These are phyloP conservation scores for Zygosaccharomyces kombuchaensis DNA, from an alignment of 805 yeast genomes.

Conservation along the genomic window DNA sequence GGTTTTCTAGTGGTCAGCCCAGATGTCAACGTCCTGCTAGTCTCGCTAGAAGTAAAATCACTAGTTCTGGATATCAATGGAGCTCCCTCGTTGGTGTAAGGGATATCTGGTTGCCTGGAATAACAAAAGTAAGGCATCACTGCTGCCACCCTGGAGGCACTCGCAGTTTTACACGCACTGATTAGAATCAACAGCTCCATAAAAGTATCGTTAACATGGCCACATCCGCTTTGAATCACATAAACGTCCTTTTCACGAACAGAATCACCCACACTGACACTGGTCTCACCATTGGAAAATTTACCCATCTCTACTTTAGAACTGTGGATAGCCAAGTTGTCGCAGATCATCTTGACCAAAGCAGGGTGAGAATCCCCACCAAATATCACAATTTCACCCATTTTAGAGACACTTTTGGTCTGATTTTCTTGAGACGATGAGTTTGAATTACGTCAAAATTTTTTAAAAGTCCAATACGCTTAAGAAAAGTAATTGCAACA, in stretches of 20 bases:
- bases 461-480: not conserved
- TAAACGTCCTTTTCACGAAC: constrained; percentile 96
- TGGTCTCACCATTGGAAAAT: constrained; percentile 89
- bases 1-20: constrained; percentile 31
- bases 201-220: constrained; percentile 81
- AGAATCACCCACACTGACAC: constrained; percentile 77
- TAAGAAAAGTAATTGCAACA: not conserved
- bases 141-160: constrained; percentile 84
- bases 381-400: constrained; percentile 82
- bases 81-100: constrained; percentile 73
- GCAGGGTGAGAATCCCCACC: constrained; percentile 90
- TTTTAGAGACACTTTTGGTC: constrained; percentile 23
- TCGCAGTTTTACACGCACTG: constrained; percentile 89
- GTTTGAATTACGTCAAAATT: not conserved
- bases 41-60: constrained; percentile 34
- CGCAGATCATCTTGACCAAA: constrained; percentile 70
- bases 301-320: constrained; percentile 63
- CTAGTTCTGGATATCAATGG: constrained; percentile 46
- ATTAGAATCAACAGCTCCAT: constrained; percentile 78
- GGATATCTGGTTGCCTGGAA: constrained; percentile 92
- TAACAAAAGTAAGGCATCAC: constrained; percentile 93
- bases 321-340: constrained; percentile 65
- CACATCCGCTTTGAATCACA: constrained; percentile 80
- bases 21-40: constrained; percentile 47
- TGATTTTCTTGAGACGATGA: not conserved